A percentile compares a stretch with the other conserved stretches of the same genome.
phyloP scores from a whole-genome alignment of 805 yeast species.

The Wickerhamiella qilinensis region DNA sequence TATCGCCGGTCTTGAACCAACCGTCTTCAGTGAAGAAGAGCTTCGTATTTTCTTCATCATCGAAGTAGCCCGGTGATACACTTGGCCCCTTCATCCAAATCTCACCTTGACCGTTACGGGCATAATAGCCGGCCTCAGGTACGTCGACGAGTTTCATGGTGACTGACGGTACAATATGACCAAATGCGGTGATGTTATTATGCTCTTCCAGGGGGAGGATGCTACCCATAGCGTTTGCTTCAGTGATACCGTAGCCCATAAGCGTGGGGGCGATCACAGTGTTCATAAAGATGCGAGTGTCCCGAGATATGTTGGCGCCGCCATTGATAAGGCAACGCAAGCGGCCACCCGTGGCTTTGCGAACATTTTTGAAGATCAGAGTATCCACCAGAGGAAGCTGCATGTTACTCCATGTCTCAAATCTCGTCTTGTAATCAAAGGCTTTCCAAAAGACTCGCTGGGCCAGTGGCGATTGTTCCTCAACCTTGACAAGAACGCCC shows the following conservation, averaged over 20 bases:
- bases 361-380: slow-evolving; percentile 70
- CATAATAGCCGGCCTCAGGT: slow-evolving; percentile 77
- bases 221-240: slow-evolving; percentile 80
- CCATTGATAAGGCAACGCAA: slow-evolving; percentile 65
- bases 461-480: slow-evolving; percentile 41
- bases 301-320: slow-evolving; percentile 74
- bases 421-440: slow-evolving; percentile 42
- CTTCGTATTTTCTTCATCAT: slow-evolving; percentile 66
- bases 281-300: slow-evolving; percentile 69
- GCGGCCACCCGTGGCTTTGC: slow-evolving; percentile 89
- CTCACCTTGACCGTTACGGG: slow-evolving; percentile 88
- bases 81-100: slow-evolving; percentile 61
- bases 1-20: slow-evolving; percentile 95
- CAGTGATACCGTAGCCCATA: slow-evolving; percentile 92
- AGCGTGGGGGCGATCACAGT: slow-evolving; percentile 71
- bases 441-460: slow-evolving; percentile 87
- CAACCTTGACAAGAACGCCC: slow-evolving; percentile 68
- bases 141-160: slow-evolving; percentile 85
- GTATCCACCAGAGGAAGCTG: slow-evolving; percentile 57
- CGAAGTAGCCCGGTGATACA: slow-evolving; percentile 62
- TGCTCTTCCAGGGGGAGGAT: too few species aligned
- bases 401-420: slow-evolving; percentile 26
- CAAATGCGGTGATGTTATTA: slow-evolving; percentile 54
- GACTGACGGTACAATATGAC: slow-evolving; percentile 66
- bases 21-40: slow-evolving; percentile 65